Conservation (phyloP, 202 grass and related monocot genomes). For the Dendrocalamus latiflorus region DNA sequence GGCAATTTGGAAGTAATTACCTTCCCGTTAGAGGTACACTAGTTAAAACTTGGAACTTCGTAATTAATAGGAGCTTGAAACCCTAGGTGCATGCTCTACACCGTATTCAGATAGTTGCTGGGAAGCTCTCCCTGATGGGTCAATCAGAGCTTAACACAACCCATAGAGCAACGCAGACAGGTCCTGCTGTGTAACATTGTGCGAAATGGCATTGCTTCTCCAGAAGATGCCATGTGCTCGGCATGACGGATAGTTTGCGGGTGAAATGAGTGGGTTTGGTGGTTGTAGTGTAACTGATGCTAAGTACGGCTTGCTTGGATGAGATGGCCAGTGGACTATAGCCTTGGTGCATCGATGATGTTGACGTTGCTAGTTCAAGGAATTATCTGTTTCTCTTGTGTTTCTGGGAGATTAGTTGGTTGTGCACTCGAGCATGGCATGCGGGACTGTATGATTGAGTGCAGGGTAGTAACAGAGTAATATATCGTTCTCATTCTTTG, state of each 20-base stretch:
- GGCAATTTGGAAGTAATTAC: not conserved
- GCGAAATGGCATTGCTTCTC: not conserved
- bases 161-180: not conserved
- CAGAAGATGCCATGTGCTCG: not conserved
- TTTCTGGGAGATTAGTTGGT: not conserved
- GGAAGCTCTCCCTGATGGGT: not conserved
- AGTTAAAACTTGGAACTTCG: not conserved
- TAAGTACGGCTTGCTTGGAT: not conserved
- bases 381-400: not conserved
- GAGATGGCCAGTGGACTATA: not conserved
- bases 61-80: not conserved
- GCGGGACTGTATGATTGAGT: not conserved
- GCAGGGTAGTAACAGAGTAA: not conserved
- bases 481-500: not conserved
- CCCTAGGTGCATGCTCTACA: not conserved
- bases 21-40: not conserved
- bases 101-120: not conserved
- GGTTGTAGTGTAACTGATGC: not conserved
- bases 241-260: not conserved
- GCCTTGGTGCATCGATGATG: not conserved
- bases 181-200: not conserved
- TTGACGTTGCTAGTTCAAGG: not conserved
- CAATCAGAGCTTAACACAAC: not conserved
- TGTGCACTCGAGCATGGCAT: not conserved
- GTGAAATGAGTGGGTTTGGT: not conserved